Percentiles rank a stretch among this genome's conserved stretches.
Evolutionary conservation across 2,329 filamentous ascomycete genomes (phyloP).

Genomic region (Colletotrichum costaricense): DNA sequence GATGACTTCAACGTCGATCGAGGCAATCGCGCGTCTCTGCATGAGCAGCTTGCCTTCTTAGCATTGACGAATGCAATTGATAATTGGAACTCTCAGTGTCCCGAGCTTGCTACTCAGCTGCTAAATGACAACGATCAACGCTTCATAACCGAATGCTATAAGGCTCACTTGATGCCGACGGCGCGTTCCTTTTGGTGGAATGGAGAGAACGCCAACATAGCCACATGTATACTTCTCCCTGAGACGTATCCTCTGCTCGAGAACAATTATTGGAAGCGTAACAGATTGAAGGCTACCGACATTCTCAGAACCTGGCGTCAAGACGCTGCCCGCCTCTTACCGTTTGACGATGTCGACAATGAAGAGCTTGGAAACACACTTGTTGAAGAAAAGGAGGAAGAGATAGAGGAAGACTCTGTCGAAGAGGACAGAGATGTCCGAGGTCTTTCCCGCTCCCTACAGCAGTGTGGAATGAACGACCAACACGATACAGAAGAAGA

Average conservation of each 20-base stretch:
- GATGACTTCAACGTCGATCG: background rate
- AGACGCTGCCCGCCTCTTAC: constrained; percentile 12
- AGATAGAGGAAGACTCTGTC: background rate
- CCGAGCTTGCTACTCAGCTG: background rate
- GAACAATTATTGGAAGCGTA: background rate
- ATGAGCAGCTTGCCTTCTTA: constrained; percentile 10
- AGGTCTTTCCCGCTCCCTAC: background rate
- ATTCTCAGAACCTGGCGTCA: constrained; percentile 20
- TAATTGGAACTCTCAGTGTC: background rate
- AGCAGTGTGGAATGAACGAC: background rate
- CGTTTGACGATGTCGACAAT: background rate
- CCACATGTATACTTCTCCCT: background rate
- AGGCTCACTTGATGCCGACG: constrained; percentile 13
- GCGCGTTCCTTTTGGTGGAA: constrained; percentile 24
- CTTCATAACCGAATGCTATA: background rate
- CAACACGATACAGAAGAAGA: background rate
- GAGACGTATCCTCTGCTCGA: constrained; percentile 1
- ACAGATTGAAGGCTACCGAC: background rate
- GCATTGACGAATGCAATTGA: constrained; percentile 23
- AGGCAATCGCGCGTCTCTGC: background rate
- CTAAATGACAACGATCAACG: constrained; percentile 7
- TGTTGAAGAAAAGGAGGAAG: too few species aligned
- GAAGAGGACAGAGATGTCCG: background rate
- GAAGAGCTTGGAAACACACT: background rate
- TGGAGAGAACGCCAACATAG: background rate